Conservation (phyloP, 1,284 basidiomycete species). For the Quambalaria eucalypti region DNA sequence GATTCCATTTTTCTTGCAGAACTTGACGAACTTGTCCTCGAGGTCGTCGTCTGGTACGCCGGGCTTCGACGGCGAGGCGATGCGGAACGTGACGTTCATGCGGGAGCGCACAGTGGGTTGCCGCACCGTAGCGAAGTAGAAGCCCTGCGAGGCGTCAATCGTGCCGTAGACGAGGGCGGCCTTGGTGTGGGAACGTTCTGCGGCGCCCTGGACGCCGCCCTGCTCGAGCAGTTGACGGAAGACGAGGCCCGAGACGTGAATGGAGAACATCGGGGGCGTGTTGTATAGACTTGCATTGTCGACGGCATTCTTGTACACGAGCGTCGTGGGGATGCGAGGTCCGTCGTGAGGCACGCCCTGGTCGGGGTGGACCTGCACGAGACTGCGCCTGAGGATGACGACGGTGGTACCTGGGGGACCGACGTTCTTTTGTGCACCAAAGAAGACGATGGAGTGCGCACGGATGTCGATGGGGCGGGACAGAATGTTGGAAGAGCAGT, state of each 20-base stretch:
- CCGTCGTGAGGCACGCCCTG: constrained; percentile 47
- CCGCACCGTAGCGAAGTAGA: constrained; percentile 31
- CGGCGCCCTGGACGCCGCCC: constrained; percentile 59
- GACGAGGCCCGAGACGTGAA: constrained; percentile 85
- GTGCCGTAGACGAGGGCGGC: constrained; percentile 28
- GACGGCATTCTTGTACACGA: constrained; percentile 77
- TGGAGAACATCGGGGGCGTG: constrained; percentile 82
- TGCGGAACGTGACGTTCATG: constrained; percentile 46
- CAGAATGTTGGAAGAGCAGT: constrained; percentile 96
- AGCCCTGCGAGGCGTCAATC: constrained; percentile 23
- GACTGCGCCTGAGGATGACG: constrained; percentile 82
- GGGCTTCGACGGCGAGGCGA: constrained; percentile 7
- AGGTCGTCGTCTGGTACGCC: constrained; percentile 18
- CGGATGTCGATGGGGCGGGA: constrained; percentile 81
- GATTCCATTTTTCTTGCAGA: constrained; percentile 27
- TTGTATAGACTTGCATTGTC: constrained; percentile 81
- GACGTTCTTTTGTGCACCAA: constrained; percentile 98
- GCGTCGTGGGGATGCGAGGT: constrained; percentile 63
- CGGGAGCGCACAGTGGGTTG: constrained; percentile 32
- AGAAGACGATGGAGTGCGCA: constrained; percentile 70
- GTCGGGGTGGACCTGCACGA: constrained; percentile 49
- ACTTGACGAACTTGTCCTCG: constrained; percentile 33
- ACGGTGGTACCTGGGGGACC: constrained; percentile 89
- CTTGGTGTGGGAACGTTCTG: constrained; percentile 25
- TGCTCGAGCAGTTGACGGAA: constrained; percentile 58